phyloP scores from a whole-genome alignment of 345 rosid genomes.

The Heritiera fomes region DNA sequence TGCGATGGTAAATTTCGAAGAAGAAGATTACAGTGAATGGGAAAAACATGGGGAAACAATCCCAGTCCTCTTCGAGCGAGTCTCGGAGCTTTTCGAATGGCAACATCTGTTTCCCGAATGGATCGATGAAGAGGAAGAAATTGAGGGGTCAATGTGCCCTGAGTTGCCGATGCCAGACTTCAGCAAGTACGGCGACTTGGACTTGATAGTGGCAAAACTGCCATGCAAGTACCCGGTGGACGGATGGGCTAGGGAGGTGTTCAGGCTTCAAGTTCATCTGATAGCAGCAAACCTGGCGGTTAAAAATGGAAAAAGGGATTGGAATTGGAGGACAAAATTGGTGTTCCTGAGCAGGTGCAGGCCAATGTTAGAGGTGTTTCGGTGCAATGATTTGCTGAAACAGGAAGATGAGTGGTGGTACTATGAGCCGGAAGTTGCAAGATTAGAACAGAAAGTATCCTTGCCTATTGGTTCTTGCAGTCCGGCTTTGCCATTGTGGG shows the following conservation, averaged over 20 bases:
- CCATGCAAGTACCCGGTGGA: constrained; percentile 77
- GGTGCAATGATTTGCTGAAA: constrained; percentile 76
- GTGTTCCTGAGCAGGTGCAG: constrained; percentile 78
- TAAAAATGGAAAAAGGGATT: constrained; percentile 57
- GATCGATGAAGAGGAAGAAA: constrained; percentile 96
- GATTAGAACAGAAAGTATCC: constrained; percentile 66
- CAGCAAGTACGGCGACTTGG: constrained; percentile 42
- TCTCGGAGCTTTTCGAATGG: constrained; percentile 69
- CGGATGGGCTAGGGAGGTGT: constrained; percentile 84
- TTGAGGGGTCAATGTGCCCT: constrained; percentile 64
- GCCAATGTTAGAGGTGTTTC: constrained; percentile 88
- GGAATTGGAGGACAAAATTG: constrained; percentile 65
- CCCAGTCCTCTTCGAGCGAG: constrained; percentile 52
- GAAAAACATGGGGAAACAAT: constrained; percentile 49
- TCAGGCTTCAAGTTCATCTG: constrained; percentile 80
- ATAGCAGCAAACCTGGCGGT: constrained; percentile 65
- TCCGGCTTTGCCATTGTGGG: constrained; percentile 86
- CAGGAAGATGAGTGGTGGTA: constrained; percentile 86
- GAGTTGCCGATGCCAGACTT: constrained; percentile 88
- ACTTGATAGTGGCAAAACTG: constrained; percentile 72
- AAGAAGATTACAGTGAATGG: constrained; percentile 62
- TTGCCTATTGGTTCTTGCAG: constrained; percentile 88
- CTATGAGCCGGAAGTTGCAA: constrained; percentile 56
- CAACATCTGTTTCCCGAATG: constrained; percentile 84
- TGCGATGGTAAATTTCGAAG: constrained; percentile 83